Percentiles rank a stretch among this genome's conserved stretches.
phyloP scores from a whole-genome alignment of 2,329 filamentous ascomycete genomes.

The Scortechinia acanthostroma region DNA sequence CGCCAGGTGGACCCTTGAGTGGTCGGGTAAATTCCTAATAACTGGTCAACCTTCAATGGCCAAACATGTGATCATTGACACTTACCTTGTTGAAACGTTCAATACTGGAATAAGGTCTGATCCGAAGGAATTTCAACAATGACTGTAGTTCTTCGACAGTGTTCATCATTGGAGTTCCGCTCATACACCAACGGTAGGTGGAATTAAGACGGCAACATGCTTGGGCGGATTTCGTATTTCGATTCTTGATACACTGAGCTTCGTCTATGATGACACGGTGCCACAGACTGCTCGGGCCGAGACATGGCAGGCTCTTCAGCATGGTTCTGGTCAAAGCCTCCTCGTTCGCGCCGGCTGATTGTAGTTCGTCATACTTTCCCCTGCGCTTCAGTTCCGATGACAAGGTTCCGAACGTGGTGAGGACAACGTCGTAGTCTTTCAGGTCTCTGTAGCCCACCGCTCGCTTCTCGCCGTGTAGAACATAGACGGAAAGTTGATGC shows the following conservation, averaged over 20 bases:
- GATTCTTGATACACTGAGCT: conserved; percentile 76
- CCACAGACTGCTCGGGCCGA: conserved; percentile 56
- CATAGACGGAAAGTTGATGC: conserved; percentile 49
- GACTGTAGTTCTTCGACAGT: conserved; percentile 71
- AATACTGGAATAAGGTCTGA: conserved; percentile 66
- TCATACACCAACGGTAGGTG: conserved; percentile 66
- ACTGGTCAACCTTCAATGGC: conserved; percentile 6
- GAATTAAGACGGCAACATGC: conserved; percentile 52
- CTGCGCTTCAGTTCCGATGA: conserved; percentile 59
- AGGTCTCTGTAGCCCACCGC: conserved; percentile 44
- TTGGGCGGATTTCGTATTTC: conserved; percentile 49
- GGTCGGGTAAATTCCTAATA: conserved; percentile 40
- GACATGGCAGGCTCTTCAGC: conserved; percentile 38
- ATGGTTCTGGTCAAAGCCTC: conserved; percentile 11
- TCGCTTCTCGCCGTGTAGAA: conserved; percentile 64
- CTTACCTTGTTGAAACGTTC: conserved; percentile 49
- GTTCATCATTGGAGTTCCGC: conserved; percentile 87
- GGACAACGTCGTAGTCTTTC: conserved; percentile 63
- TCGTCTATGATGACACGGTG: conserved; percentile 72
- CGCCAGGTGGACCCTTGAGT: conserved; percentile 29
- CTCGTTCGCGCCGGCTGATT: conserved; percentile 16
- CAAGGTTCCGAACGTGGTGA: conserved; percentile 74
- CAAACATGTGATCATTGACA: conserved; percentile 9
- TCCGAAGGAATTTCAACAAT: conserved; percentile 69
- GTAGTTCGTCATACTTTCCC: conserved; percentile 39